Base-by-base conservation (phyloP, 2,329 filamentous ascomycete species). In the Ciborinia camelliae region DNA sequence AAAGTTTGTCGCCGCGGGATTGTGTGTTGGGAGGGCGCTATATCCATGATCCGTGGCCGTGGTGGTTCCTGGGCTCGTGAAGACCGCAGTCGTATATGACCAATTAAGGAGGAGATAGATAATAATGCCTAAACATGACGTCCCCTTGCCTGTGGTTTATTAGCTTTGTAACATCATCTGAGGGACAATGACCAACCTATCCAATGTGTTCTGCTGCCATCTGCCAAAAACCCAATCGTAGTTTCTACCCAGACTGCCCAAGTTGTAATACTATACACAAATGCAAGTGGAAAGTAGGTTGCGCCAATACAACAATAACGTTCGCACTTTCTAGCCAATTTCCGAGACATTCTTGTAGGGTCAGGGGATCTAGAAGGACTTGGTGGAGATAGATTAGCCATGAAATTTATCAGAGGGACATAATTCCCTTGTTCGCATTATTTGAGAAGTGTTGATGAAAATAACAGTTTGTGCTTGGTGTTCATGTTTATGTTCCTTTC, bases 191-290 rank as follows among this genome's bases (percentile, higher is more conserved):
- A 58, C 81, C 55, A 79, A 87, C 86, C 86, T 73, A 85, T 81
- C 84, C 84, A 87, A 20, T 76, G 75, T 58, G 79, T 83, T 65
- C 81, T 81, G 7, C 60, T 63, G 14, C 60, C 60, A 37, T 80
- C 78, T 26, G 82, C 79, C 60, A 78, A 79, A 35, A 83, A 81
- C 61, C 91, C 90, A 66, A 97, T 90, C 64, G 82, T 87, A 55
- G 90, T 83, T 71, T 93, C 84, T 10, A 97, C 92, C 83, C 90
- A 97, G n/a, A 90, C 85, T 2, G 92, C 93, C 95, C 95, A 99
- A 14, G 90, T 90, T n/a, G 92, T 94, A 70, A 97, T 77, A 64
- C 89, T 84, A 74, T 97, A 97, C 65, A 98, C 91, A 75, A 98
- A 97, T 35, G 81, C 81, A 23, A 98, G 82, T n/a, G 94, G 94